Base-by-base conservation (phyloP, 1,284 basidiomycete species). In the Agaricales sp. region DNA sequence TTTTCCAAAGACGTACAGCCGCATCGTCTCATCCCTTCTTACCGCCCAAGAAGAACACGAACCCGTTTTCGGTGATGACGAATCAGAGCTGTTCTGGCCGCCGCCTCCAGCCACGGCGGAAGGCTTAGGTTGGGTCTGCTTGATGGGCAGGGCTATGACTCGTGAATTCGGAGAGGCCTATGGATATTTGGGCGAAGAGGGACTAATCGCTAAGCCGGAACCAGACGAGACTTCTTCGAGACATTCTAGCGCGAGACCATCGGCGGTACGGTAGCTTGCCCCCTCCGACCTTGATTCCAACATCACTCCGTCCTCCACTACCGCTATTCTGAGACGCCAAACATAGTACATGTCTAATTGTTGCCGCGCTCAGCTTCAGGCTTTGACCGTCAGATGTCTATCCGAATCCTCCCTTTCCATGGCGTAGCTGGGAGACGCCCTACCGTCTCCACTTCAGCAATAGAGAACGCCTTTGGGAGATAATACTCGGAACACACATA, bases 131-230 rank as follows among this genome's bases (percentile, higher is more conserved):
- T 88, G 85, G 85, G 77, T 87, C 13, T 87, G 83, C 61, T 67
- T 82, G 38, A 78, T 88, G 75, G 85, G 83, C 54, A 83, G 81
- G 59, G 80, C 84, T 38, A 88, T 88, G 85, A 75, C 88, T 58
- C 78, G 74, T 56, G 85, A 88, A 59, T 82, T 84, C 57, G 83
- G 84, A 52, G 78, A 77, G 58, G 71, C 76, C 24, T 79, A 80
- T 61, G 82, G 80, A 13, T 88, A 88, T 65, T 67, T 67, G 49
- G 82, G 85, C 39, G 60, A 83, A 16, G 73, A 78, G 19, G 84
- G 83, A 14, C 75, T 80, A 16, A 74, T 87, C 43, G 79, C 74
- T n/a, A 84, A 82, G 58, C 75, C 80, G 8, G 69, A 70, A 51
- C 64, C 64, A 44, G 67, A 62, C 13, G 11, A 43, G 20, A 8